Evolutionary conservation across 164 flowering plant species (phyloP), one percentile per base, ranked within the genome.

Genomic region (Vitis vinifera): DNA sequence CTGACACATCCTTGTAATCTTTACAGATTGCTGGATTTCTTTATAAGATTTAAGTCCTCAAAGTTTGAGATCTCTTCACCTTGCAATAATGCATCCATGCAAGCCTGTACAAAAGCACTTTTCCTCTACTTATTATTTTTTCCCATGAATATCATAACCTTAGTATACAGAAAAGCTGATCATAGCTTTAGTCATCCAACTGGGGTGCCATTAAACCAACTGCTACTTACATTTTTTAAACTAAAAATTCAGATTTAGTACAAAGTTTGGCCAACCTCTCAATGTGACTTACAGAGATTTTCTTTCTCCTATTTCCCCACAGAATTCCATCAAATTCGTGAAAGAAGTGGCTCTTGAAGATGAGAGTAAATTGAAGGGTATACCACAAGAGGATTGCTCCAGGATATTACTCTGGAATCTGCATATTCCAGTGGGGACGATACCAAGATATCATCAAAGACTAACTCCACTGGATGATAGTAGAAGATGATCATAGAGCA

Each of bases 341-440:
- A 86, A 87, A 70, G 80, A 91, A 79, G 88, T 82, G 51, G 89
- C 89, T 29, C 73, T 83, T 9, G 96, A 93, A 82, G 98, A 91
- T 65, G 99, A 92, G 80, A 76, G 79, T 17, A 84, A 87, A 67
- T 44, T 91, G 59, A 88, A 84, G 75, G 98, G 94, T 31, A 76
- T 94, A 11, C 90, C 97, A 37, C 62, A 62, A 19, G 77, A 79
- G 27, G 91, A 79, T 30, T 93, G 98, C 82, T 90, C 97, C 9
- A 91, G 79, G 72, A 80, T 92, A 77, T 68, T 91, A 84, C 71
- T 90, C 2, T 94, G 98, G 99, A 75, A 81, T 73, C 86, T 91
- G 30, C 75, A 66, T 44, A 55, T 78, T 53, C 80, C 78, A 14
- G 58, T 16, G 1, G 55, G 5, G 17, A 51, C 19, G 13, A 55